phyloP scores from a whole-genome alignment of 1,284 basidiomycete species.

The Mycosarcoma mackinlayi region DNA sequence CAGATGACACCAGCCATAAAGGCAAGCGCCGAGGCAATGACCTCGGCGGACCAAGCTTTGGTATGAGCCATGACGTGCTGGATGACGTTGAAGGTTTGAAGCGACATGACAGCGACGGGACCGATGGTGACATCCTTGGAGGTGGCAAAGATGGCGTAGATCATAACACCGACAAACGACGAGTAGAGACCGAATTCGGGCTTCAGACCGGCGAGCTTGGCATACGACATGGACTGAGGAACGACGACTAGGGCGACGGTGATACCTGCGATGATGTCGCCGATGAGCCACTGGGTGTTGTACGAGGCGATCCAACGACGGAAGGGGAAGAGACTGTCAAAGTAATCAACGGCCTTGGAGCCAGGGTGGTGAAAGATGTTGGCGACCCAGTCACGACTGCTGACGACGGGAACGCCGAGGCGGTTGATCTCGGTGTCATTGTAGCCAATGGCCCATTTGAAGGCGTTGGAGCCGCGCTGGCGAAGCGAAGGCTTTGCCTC shows the following conservation, averaged over 20 bases:
- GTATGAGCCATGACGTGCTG: constrained; percentile 33
- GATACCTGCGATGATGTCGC: constrained; percentile 69
- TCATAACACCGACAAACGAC: constrained; percentile 86
- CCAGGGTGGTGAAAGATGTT: constrained; percentile 51
- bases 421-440: constrained; percentile 63
- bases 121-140: constrained; percentile 69
- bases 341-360: constrained; percentile 49
- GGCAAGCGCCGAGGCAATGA: constrained; percentile 86
- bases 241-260: constrained; percentile 69
- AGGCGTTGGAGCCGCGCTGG: constrained; percentile 25
- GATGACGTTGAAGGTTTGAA: constrained; percentile 79
- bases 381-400: constrained; percentile 56
- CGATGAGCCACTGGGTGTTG: constrained; percentile 67
- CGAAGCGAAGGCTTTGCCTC: constrained; percentile 26
- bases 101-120: constrained; percentile 86
- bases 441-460: constrained; percentile 57
- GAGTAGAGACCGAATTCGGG: constrained; percentile 94
- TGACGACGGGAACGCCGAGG: constrained; percentile 64
- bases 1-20: constrained; percentile 92
- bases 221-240: constrained; percentile 71
- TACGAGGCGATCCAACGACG: constrained; percentile 68
- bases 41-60: constrained; percentile 69
- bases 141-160: constrained; percentile 72
- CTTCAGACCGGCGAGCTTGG: constrained; percentile 83
- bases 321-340: constrained; percentile 67